Evolutionary conservation across 2,329 filamentous ascomycete genomes (phyloP).

Genomic region (Paecilomyces variotii): DNA sequence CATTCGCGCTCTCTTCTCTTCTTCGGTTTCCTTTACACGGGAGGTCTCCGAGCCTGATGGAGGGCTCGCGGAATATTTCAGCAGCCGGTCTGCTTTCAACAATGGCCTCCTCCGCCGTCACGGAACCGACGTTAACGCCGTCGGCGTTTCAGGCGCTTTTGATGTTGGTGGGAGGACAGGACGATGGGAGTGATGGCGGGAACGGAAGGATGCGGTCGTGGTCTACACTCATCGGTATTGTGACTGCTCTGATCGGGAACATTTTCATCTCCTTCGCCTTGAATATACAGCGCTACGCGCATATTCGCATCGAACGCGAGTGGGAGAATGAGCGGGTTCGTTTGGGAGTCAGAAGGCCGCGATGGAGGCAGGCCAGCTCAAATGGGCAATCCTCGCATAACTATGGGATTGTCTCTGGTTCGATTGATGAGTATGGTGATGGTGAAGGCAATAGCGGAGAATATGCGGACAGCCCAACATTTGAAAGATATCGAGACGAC

Average conservation of each 20-base stretch:
- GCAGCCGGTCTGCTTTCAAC: neutral
- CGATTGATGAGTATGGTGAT: constrained; percentile 7
- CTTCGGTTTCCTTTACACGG: neutral
- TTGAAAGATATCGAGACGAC: constrained; percentile 11
- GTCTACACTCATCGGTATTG: constrained; percentile 91
- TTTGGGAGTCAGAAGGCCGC: constrained; percentile 41
- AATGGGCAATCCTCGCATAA: constrained; percentile 11
- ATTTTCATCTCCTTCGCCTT: constrained; percentile 89
- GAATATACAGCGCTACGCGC: constrained; percentile 93
- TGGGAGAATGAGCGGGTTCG: constrained; percentile 46
- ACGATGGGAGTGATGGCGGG: constrained; percentile 11
- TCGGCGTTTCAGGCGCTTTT: constrained; percentile 5
- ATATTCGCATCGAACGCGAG: constrained; percentile 72
- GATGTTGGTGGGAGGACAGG: constrained; percentile 8
- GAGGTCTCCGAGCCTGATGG: neutral
- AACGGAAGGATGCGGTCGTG: constrained; percentile 40
- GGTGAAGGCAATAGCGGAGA: constrained; percentile 4
- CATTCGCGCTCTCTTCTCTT: neutral
- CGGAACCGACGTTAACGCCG: neutral
- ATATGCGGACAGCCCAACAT: constrained; percentile 3
- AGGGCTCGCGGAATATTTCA: neutral
- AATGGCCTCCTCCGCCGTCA: neutral
- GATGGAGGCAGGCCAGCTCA: constrained; percentile 39
- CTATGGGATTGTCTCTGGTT: constrained; percentile 38
- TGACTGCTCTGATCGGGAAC: constrained; percentile 88